Base-by-base conservation (phyloP, 1,284 basidiomycete genomes). In the Filobasidium uniguttulatum region DNA sequence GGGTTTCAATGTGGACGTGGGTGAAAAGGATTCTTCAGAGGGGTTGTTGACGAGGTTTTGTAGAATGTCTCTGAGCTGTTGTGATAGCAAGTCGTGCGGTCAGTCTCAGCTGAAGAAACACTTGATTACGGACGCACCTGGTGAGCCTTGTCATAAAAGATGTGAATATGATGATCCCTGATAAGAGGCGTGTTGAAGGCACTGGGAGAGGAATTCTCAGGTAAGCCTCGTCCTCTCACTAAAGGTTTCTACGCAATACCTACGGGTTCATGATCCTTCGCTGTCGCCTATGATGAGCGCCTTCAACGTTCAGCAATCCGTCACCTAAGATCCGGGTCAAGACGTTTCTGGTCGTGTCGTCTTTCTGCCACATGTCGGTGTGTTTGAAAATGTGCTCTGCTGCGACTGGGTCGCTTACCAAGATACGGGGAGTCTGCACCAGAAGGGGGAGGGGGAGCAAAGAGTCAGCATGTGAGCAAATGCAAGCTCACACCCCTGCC, bases 351-450 rank as follows among this genome's bases (percentile, higher is more conserved):
- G 51, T 53, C 17, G 79, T 77, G 40, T 76, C 73, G 1, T 81
- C 79, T 60, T 83, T 83, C 19, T 78, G 79, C 60, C 78, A 83
- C 33, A 75, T 71, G 58, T 82, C 78, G 4, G 76, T 72, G 50
- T 75, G 72, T 12, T 71, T 68, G 45, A 83, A 73, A 46, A 84
- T 76, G 55, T 81, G 73, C 3, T 75, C 70, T 23, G 83, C 64
- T 0, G 81, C 79, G 22, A 71, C 65, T 0, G 75, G 75, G 62
- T 83, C 81, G 34, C 72, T 75, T 15, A 77, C 77, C 65, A 79
- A 71, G 48, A 83, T 70, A 17, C 79, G 68, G 34, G 54, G 57
- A 5, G 29, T 28, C 14, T 61, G 55, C 5, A 52, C 44, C 7
- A 57, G 28, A 2, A 38, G 36, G 8, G 36, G 20, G 36, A 38